Conservation (phyloP, 148 eudicot genomes). For the Pouteria glomerata region DNA sequence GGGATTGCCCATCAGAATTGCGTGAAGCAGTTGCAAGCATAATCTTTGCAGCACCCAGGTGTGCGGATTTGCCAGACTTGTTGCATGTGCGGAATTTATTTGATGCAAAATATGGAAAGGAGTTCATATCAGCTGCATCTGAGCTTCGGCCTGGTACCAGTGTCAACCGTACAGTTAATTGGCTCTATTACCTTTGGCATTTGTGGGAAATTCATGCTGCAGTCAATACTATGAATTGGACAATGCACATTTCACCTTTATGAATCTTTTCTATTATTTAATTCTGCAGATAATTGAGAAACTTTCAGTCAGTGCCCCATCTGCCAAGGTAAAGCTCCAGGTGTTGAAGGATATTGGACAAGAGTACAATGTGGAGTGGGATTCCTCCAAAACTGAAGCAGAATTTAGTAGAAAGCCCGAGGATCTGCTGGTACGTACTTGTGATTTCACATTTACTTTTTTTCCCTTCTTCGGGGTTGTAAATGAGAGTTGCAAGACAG, state of each 20-base stretch:
- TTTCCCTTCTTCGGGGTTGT: no score
- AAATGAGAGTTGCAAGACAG: no score
- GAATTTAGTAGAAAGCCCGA: constrained; percentile 76
- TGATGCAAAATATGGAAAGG: constrained; percentile 90
- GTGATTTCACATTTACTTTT: constrained; percentile 13
- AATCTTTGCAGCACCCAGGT: constrained; percentile 89
- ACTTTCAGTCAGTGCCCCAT: constrained; percentile 73
- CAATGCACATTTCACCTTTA: neutral
- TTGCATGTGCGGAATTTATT: constrained; percentile 73
- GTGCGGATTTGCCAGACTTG: constrained; percentile 93
- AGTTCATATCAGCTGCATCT: constrained; percentile 78
- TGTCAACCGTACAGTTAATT: constrained; percentile 95
- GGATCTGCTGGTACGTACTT: constrained; percentile 77
- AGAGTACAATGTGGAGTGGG: constrained; percentile 73
- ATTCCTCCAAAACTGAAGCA: constrained; percentile 75
- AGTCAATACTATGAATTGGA: neutral
- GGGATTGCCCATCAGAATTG: constrained; percentile 94
- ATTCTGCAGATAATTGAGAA: constrained; percentile 85
- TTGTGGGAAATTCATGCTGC: no score
- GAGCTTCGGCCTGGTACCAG: constrained; percentile 95
- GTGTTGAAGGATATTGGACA: constrained; percentile 69
- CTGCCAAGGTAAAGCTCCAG: constrained; percentile 57
- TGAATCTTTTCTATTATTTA: constrained; percentile 3
- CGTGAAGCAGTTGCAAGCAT: constrained; percentile 95
- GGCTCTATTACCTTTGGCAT: neutral